Base-by-base conservation (phyloP, 1,139 yeast genomes). In the Candida dubliniensis region DNA sequence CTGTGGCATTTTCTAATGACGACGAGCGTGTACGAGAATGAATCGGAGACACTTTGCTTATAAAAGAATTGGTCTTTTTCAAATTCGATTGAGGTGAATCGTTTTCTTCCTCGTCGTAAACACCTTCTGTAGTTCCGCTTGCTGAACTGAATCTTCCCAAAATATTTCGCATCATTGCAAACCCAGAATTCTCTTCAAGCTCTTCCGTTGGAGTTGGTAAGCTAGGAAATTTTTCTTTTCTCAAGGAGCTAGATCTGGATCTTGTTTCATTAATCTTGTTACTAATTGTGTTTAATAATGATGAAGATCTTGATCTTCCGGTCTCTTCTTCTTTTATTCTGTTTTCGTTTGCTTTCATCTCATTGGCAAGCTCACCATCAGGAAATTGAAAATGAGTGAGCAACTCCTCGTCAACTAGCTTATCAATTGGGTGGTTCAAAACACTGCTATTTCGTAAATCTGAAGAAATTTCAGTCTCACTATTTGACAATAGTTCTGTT, bases 21-120 rank as follows among this genome's bases (percentile, higher is more conserved):
- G 72, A 67, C 1, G 76, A 68, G 36, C 76, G 54, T 9, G 74
- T 67, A 40, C 76, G 53, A 1, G 69, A 54, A 45, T 64, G 69
- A 41, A 56, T 62, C 8, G 75, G 75, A 8, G 74, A 67, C 13
- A 67, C 38, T 42, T 57, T 53, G 35, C 58, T 67, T 15, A 68
- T 59, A 13, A 68, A 50, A 0, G 71, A 61, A 12, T 55, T 50
- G 1, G 68, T 58, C 34, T 69, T 52, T 40, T 52, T 58, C 34
- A 59, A 59, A 2, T 54, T 45, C 2, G 53, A 39, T 23, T 38
- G 10, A 2, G 38, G n/a, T 6, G 39, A 31, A n/a, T 32, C 38
- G 11, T 36, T 27, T 32, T 40, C 42, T 13, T 41, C 44, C 9
- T 30, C 25, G 3, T 33, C 39, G 2, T 11, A 31, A 13, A 14